A percentile compares a stretch with the other conserved stretches of the same genome.
phyloP scores from a whole-genome alignment of 306 rosid genomes.

The Urtica urens region DNA sequence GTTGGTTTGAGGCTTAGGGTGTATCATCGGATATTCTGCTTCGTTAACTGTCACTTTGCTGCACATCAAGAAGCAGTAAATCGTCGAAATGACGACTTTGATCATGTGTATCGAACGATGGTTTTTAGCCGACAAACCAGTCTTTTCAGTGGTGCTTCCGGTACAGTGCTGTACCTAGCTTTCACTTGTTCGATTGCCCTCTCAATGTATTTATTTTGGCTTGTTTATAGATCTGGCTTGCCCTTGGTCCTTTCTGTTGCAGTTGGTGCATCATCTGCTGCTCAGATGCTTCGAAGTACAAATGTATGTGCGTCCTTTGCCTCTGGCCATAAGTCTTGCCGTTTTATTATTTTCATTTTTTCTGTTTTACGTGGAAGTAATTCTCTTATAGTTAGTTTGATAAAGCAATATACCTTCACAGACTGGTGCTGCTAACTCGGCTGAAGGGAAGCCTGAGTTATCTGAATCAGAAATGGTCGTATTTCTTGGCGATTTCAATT shows the following conservation, averaged over 20 bases:
- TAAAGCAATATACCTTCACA: conserved; percentile 29
- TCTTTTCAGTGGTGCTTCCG: conserved; percentile 44
- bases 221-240: conserved; percentile 64
- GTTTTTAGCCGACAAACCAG: conserved; percentile 58
- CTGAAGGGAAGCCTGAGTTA: conserved; percentile 71
- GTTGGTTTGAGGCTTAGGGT: conserved; percentile 94
- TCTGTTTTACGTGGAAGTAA: conserved; percentile 10
- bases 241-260: conserved; percentile 72
- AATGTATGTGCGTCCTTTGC: conserved; percentile 45
- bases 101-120: conserved; percentile 84
- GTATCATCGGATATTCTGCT: conserved; percentile 68
- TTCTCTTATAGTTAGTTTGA: conserved; percentile 9
- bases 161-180: conserved; percentile 44
- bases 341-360: neutral
- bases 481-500: conserved; percentile 93
- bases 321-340: conserved; percentile 15
- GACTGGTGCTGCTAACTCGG: conserved; percentile 40
- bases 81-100: conserved; percentile 95
- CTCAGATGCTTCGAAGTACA: conserved; percentile 43
- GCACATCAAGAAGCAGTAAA: conserved; percentile 89
- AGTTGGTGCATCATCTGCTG: conserved; percentile 67
- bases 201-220: conserved; percentile 40
- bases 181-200: conserved; percentile 39
- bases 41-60: conserved; percentile 96
- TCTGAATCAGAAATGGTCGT: conserved; percentile 86